Evolutionary conservation across 2,329 filamentous ascomycete species (phyloP), one percentile per base, ranked within the genome.

Genomic region (Pseudogymnoascus sp.): DNA sequence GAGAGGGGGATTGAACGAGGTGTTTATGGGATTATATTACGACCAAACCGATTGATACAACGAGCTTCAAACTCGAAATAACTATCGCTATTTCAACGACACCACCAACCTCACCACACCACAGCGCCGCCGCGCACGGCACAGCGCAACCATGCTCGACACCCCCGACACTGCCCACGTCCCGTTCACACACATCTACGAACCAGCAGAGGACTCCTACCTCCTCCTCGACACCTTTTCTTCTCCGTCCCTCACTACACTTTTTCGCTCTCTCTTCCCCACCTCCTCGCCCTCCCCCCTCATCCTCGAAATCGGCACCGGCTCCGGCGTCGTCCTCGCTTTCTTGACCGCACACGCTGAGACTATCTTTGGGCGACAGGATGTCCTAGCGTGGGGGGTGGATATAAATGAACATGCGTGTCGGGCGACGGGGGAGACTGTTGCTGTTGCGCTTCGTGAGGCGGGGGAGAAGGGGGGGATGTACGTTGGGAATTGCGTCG

Each of bases 171-270:
- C 94, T 2, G 90, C 90, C 21, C 94, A 99, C 77, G 90, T 97
- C 65, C 84, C 88, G 62, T 96, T 92, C 76, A 84, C 90, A 74
- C 86, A 88, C 63, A 87, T 97, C 69, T 99, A 99, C 77, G 92
- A 97, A 73, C 94, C 94, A 37, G 89, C 93, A 10, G 94, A 99
- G 76, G 94, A 99, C 78, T 97, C 92, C 4, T 99, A 91, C 73
- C 84, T 99, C 50, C 83, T 99, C 59, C 84, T 99, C 31, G 93
- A 99, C 77, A 96, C 92, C 0, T 82, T 99, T 50, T 93, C 92
- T 0, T 88, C 87, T 1, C 64, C 79, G 0, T 74, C 82, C 1
- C 91, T 96, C 76, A 84, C 80, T 3, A 68, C 77, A 23, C 96
- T 91, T 74, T 84, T 97, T 18, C 79, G 79, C 16, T 64, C 76